Conservation (phyloP, 208 protist genomes). For the Trypanosoma platydactyli region DNA sequence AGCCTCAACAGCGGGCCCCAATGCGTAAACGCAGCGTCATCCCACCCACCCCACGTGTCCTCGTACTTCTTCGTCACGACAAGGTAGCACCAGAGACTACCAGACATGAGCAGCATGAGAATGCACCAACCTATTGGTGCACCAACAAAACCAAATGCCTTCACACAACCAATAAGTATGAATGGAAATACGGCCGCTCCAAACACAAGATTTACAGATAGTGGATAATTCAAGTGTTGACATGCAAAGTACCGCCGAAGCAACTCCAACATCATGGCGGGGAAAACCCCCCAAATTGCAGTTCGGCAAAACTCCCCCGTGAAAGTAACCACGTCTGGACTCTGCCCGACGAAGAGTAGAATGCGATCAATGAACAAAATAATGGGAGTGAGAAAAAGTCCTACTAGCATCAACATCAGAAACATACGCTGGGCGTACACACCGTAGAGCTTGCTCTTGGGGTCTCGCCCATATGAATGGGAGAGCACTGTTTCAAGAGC, state of each 20-base stretch:
- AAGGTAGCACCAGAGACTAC: conserved; percentile 58
- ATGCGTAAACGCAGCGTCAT: conserved; percentile 49
- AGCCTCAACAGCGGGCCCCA: conserved; percentile 65
- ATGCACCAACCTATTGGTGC: conserved; percentile 61
- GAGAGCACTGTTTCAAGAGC: conserved; percentile 80
- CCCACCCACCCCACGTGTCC: conserved; percentile 72
- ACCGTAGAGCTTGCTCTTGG: conserved; percentile 69
- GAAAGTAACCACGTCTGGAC: conserved; percentile 44
- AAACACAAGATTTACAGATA: conserved; percentile 60
- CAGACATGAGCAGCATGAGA: conserved; percentile 60
- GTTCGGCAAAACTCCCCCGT: conserved; percentile 64
- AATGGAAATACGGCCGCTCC: conserved; percentile 54
- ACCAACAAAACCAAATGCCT: conserved; percentile 53
- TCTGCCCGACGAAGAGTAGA: conserved; percentile 51
- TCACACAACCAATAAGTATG: conserved; percentile 47
- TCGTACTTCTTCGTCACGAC: conserved; percentile 59
- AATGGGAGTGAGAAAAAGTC: conserved; percentile 44
- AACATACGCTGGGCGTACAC: conserved; percentile 76
- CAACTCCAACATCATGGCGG: conserved; percentile 72
- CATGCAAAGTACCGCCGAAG: conserved; percentile 82
- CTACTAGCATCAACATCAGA: conserved; percentile 64
- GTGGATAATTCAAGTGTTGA: conserved; percentile 65
- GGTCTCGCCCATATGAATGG: conserved; percentile 69
- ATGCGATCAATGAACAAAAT: conserved; percentile 59
- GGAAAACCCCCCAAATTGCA: conserved; percentile 60